Evolutionary conservation across 805 yeast species (phyloP).

Genomic region (Kregervanrija fluxuum): DNA sequence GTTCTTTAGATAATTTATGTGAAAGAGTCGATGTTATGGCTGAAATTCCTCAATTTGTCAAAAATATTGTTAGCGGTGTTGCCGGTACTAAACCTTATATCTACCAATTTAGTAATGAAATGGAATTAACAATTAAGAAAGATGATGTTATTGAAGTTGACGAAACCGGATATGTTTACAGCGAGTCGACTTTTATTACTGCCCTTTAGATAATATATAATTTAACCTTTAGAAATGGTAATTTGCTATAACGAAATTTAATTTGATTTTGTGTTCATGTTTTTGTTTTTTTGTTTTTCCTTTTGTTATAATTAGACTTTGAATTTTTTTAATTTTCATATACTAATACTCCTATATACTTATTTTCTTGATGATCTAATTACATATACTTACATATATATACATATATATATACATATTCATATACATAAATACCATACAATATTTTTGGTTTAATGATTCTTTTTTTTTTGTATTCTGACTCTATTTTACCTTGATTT

Average conservation of each 20-base stretch:
- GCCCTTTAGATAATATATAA: slow-evolving; percentile 17
- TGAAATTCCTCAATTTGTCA: slow-evolving; percentile 90
- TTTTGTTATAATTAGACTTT: neutral
- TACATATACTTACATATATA: no score
- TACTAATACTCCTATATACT: neutral
- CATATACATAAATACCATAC: no score
- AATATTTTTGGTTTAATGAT: no score
- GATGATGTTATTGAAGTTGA: slow-evolving; percentile 33
- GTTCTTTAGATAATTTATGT: slow-evolving; percentile 53
- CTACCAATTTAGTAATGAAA: slow-evolving; percentile 76
- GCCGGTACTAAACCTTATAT: slow-evolving; percentile 97
- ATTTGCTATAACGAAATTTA: neutral
- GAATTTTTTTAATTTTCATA: neutral
- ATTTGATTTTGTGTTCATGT: neutral
- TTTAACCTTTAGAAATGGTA: neutral
- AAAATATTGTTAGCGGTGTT: slow-evolving; percentile 86
- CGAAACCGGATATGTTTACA: slow-evolving; percentile 63
- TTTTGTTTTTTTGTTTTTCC: neutral
- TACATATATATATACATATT: no score
- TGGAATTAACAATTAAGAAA: slow-evolving; percentile 31
- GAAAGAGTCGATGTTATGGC: slow-evolving; percentile 98
- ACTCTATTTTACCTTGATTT: no score
- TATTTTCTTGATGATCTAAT: no score
- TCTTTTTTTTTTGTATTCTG: no score
- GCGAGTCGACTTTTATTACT: slow-evolving; percentile 75